Conservation (phyloP, 1,284 basidiomycete genomes). For the Moesziomyces sp. region DNA sequence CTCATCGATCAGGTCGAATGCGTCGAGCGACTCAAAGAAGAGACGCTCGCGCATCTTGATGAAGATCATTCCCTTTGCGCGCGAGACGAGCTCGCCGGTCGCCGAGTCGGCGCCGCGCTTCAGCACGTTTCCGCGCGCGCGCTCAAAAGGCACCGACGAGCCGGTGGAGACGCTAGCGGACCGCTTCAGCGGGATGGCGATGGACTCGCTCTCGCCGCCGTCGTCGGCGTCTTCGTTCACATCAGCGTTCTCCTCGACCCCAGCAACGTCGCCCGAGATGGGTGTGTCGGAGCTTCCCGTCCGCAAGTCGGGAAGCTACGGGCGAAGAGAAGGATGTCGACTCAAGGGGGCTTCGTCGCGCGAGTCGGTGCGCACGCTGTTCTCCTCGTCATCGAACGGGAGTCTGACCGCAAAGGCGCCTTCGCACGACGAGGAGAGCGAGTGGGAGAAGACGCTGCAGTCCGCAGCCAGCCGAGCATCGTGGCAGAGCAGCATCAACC, state of each 20-base stretch:
- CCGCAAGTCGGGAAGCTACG: slow-evolving; percentile 11
- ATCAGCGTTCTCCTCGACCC: slow-evolving; percentile 10
- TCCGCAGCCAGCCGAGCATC: slow-evolving; percentile 20
- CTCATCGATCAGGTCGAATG: slow-evolving; percentile 11
- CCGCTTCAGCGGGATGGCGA: slow-evolving; percentile 10
- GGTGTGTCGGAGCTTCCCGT: slow-evolving; percentile 4
- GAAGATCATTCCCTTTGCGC: slow-evolving; percentile 41
- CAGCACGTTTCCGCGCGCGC: slow-evolving; percentile 26
- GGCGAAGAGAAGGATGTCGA: neutral
- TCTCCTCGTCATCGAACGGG: slow-evolving; percentile 3
- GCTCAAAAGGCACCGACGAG: slow-evolving; percentile 4
- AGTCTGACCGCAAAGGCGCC: neutral
- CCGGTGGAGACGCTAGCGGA: slow-evolving; percentile 16
- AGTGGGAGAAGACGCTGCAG: slow-evolving; percentile 35
- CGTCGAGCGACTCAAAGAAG: slow-evolving; percentile 12
- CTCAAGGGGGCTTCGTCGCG: slow-evolving; percentile 3
- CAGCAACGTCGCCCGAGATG: slow-evolving; percentile 22
- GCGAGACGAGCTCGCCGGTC: slow-evolving; percentile 6
- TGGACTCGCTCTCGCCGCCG: slow-evolving; percentile 10
- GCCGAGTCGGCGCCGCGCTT: slow-evolving; percentile 2
- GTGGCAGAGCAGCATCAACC: slow-evolving; percentile 40
- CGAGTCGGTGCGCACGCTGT: slow-evolving; percentile 21
- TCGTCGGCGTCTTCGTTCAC: slow-evolving; percentile 12
- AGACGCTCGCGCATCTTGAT: slow-evolving; percentile 28
- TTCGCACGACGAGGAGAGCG: slow-evolving; percentile 4